Conservation (phyloP, 306 rosid species). For the Ochetophila trinervis region DNA sequence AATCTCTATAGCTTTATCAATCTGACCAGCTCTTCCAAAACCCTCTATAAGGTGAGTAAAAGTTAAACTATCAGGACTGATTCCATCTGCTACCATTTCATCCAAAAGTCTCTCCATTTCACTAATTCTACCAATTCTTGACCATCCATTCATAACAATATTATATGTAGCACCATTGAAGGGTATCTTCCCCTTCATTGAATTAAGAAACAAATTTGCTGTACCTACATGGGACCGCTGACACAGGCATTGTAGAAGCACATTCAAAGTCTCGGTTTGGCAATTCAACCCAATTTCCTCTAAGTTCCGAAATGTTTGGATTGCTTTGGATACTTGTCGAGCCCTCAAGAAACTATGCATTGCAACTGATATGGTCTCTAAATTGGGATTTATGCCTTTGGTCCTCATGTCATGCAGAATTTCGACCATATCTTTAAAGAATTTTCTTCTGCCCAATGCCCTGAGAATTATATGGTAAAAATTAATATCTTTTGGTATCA, state of each 20-base stretch:
- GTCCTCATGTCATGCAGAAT: slow-evolving; percentile 44
- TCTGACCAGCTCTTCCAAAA: slow-evolving; percentile 66
- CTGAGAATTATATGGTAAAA: slow-evolving; percentile 53
- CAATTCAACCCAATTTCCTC: slow-evolving; percentile 54
- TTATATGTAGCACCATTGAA: slow-evolving; percentile 51
- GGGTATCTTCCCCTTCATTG: slow-evolving; percentile 52
- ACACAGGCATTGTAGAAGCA: slow-evolving; percentile 62
- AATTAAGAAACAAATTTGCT: slow-evolving; percentile 52
- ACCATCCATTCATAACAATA: slow-evolving; percentile 63
- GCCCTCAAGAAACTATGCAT: slow-evolving; percentile 69
- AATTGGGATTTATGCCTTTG: slow-evolving; percentile 40
- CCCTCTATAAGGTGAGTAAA: slow-evolving; percentile 55
- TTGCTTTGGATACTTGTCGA: slow-evolving; percentile 59
- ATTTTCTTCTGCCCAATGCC: slow-evolving; percentile 78
- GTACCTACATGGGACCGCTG: slow-evolving; percentile 56
- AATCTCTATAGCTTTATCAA: slow-evolving; percentile 55
- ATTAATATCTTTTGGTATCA: slow-evolving; percentile 35
- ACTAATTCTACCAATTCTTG: slow-evolving; percentile 52
- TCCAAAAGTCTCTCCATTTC: slow-evolving; percentile 58
- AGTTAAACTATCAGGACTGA: slow-evolving; percentile 50
- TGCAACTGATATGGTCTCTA: slow-evolving; percentile 47
- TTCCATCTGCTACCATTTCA: slow-evolving; percentile 57
- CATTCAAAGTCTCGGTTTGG: slow-evolving; percentile 51
- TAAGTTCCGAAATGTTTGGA: slow-evolving; percentile 47
- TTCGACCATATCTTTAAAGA: slow-evolving; percentile 41